A percentile compares a stretch with the other conserved stretches of the same genome.
phyloP scores from a whole-genome alignment of 2,329 filamentous ascomycete species.

The Epichloe bromicola region DNA sequence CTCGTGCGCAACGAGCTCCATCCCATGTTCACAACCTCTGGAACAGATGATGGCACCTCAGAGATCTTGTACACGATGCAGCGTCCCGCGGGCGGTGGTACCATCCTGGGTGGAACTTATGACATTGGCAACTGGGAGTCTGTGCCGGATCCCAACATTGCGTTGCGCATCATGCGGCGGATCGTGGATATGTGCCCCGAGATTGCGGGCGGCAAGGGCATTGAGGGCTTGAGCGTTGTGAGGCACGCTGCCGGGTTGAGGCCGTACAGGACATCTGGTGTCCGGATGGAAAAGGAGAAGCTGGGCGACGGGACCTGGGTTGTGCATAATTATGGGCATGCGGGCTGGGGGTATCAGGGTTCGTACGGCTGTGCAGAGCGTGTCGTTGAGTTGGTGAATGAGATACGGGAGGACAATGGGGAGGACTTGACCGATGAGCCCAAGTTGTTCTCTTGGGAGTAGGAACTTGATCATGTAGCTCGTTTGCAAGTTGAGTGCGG shows the following conservation, averaged over 20 bases:
- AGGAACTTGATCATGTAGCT: background rate
- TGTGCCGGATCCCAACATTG: constrained; percentile 66
- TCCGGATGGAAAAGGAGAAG: constrained; percentile 52
- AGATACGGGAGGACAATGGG: constrained; percentile 31
- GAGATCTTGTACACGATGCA: constrained; percentile 76
- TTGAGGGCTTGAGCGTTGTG: constrained; percentile 61
- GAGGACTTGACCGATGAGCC: constrained; percentile 16
- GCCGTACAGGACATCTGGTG: constrained; percentile 59
- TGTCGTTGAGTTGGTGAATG: constrained; percentile 52
- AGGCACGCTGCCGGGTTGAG: constrained; percentile 73
- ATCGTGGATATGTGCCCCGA: constrained; percentile 50
- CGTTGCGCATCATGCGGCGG: constrained; percentile 74
- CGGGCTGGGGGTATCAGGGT: constrained; percentile 62
- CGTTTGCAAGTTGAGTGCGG: too few relatives aligned
- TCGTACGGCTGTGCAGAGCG: constrained; percentile 58
- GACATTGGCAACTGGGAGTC: constrained; percentile 70
- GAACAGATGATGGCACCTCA: constrained; percentile 58
- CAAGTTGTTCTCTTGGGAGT: constrained; percentile 17
- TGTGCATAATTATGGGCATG: constrained; percentile 75
- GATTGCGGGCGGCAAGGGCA: constrained; percentile 51
- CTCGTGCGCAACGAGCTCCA: constrained; percentile 67
- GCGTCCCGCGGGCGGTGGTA: constrained; percentile 66
- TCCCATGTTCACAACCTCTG: constrained; percentile 56
- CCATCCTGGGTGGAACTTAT: constrained; percentile 75
- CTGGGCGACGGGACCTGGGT: constrained; percentile 44